phyloP scores from a whole-genome alignment of 148 eudicot genomes.

The Chenopodium quinoa region DNA sequence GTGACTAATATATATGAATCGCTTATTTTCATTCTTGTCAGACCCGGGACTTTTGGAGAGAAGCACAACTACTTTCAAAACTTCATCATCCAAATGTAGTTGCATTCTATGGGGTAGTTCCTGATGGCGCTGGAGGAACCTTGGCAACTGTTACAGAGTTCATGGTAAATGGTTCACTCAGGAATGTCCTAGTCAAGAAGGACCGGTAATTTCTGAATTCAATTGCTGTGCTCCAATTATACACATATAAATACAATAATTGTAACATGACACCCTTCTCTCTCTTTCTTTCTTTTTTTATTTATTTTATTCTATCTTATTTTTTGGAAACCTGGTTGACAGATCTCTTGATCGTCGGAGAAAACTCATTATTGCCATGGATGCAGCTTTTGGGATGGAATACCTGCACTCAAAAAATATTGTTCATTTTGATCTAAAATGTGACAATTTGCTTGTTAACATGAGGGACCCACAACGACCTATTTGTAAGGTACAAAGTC shows the following conservation, averaged over 20 bases:
- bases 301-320: not conserved
- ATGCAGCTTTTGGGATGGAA: constrained; percentile 99
- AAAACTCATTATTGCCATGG: constrained; percentile 93
- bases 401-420: constrained; percentile 89
- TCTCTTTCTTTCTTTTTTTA: not conserved
- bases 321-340: constrained; percentile 21
- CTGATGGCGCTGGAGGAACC: constrained; percentile 90
- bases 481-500: constrained; percentile 71
- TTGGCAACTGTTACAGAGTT: constrained; percentile 94
- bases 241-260: not conserved
- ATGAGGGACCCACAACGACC: constrained; percentile 91
- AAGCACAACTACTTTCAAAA: constrained; percentile 86
- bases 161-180: constrained; percentile 93
- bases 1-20: constrained; percentile 1
- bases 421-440: constrained; percentile 96
- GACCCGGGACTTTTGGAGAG: constrained; percentile 94
- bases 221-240: not conserved
- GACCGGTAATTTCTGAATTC: constrained; percentile 50
- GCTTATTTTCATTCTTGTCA: constrained; percentile 26
- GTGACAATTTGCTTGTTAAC: constrained; percentile 91
- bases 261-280: not conserved
- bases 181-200: constrained; percentile 76
- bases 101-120: constrained; percentile 97
- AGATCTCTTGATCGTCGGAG: constrained; percentile 75
- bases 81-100: constrained; percentile 97